Percentiles rank a stretch among this genome's conserved stretches.
Evolutionary conservation across 2,329 filamentous ascomycete species (phyloP).

Genomic region (Anisogramma anomala): DNA sequence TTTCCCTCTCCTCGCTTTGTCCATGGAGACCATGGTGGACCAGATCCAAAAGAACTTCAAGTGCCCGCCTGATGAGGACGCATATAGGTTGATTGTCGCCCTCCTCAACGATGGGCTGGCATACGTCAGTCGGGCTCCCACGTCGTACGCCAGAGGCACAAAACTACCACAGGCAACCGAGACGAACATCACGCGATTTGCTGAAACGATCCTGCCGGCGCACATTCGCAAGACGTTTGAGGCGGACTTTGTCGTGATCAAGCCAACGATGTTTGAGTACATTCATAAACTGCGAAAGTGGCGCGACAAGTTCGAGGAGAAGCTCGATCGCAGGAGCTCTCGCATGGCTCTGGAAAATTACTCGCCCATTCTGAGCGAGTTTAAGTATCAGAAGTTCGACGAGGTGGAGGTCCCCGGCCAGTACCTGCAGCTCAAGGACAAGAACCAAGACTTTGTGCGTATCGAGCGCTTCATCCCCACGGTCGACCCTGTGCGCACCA

Average conservation of each 20-base stretch:
- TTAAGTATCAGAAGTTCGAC: constrained; percentile 95
- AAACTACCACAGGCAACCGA: constrained; percentile 86
- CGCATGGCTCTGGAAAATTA: constrained; percentile 70
- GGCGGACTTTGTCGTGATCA: constrained; percentile 88
- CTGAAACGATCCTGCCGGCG: constrained; percentile 84
- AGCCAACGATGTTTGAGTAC: constrained; percentile 97
- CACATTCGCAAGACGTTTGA: constrained; percentile 97
- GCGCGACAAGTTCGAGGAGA: constrained; percentile 97
- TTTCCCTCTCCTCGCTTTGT: constrained; percentile 86
- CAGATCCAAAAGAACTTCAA: constrained; percentile 99
- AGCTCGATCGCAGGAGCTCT: constrained; percentile 72
- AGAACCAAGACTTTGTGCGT: constrained; percentile 96
- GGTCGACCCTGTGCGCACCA: constrained; percentile 82
- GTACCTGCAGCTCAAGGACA: constrained; percentile 94
- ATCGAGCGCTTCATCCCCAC: constrained; percentile 95
- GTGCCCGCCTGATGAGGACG: constrained; percentile 95
- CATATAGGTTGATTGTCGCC: constrained; percentile 93
- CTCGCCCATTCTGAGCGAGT: constrained; percentile 87
- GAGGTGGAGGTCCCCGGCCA: constrained; percentile 97
- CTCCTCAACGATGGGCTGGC: constrained; percentile 89
- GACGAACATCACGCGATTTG: constrained; percentile 91
- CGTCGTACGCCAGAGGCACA: constrained; percentile 77
- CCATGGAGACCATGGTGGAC: constrained; percentile 99
- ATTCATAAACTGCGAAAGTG: constrained; percentile 92
- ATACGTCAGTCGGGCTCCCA: constrained; percentile 79